These are phyloP conservation scores for Fraxinus angustifolia DNA, from an alignment of 305 asterid genomes.

Conservation along the genomic window DNA sequence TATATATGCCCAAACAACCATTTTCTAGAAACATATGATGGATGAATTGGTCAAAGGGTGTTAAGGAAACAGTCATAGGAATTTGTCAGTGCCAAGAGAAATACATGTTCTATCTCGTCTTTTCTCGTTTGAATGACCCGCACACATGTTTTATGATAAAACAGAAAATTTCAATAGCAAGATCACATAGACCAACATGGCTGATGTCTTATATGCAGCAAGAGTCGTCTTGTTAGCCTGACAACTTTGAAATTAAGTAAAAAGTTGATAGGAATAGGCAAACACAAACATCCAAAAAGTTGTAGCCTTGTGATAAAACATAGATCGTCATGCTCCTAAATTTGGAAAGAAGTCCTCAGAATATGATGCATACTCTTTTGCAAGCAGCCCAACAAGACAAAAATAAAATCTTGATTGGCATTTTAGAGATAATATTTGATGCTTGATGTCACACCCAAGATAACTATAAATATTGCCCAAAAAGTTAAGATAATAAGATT, in stretches of 20 bases:
- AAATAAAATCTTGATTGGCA: not conserved
- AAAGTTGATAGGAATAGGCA: not conserved
- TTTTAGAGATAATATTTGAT: not conserved
- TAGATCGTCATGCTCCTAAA: not conserved
- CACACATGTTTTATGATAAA: not conserved
- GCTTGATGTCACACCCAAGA: not conserved
- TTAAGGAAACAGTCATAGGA: not conserved
- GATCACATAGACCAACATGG: not conserved
- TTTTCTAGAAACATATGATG: not conserved
- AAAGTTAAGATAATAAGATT: slow-evolving; percentile 12
- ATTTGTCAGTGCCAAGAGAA: not conserved
- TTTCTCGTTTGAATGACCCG: not conserved
- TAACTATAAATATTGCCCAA: not conserved
- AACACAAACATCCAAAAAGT: not conserved
- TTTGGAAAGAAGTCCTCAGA: not conserved
- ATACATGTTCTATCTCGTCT: not conserved
- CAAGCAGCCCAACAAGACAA: slow-evolving; percentile 6
- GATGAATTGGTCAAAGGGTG: not conserved
- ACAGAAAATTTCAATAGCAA: not conserved
- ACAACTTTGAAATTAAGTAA: not conserved
- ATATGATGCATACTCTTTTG: not conserved
- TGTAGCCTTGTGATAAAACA: not conserved
- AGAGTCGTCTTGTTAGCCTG: not conserved
- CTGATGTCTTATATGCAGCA: not conserved
- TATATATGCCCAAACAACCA: not conserved